Base-by-base conservation (phyloP, 805 yeast species). In the Schizosaccharomyces japonicus region DNA sequence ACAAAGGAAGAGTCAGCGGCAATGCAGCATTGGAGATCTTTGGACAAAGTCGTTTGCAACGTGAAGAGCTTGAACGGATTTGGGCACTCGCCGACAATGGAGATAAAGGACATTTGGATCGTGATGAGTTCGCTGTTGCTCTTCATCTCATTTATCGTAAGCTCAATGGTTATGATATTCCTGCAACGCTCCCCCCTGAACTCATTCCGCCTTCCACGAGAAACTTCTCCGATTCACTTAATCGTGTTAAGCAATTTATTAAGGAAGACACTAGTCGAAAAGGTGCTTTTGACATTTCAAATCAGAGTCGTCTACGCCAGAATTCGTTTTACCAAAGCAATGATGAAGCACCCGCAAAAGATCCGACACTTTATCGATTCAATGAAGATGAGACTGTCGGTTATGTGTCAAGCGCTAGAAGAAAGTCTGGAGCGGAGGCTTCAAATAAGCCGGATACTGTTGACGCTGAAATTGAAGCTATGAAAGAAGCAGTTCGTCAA, bases 121-220 rank as follows among this genome's bases (percentile, higher is more conserved):
- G 74, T 56, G 95, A 87, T 59, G 94, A 83, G 60, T 90, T 87
- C 65, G 79, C 94, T 0, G 84, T 90, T 31, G 95, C 96, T 29
- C 90, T 87, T 96, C 95, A 92, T 67, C 68, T 87, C 50, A 87
- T 87, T 40, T 87, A 90, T 63, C 73, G 95, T 60, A 72, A 87
- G 52, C 66, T 87, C 58, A 85, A 84, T 57, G 95, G 95, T 2
- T 75, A 73, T 52, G 82, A 79, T n/a, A 63, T 90, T 47, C 98
- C 98, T 23, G 58, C 68, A 45, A 66, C 75, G 48, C 69, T 87
- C 48, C 96, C 96, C 2, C 83, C 92, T 2, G 93, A 84, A 57
- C 70, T 87, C 52, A 66, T 84, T 28, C 96, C 98, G 5, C 92
- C 94, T 2, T 79, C 93, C 5, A 71, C 79, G 33, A 74, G 76